These are phyloP conservation scores for Calonectria pseudoturangicola DNA, from an alignment of 2,329 filamentous ascomycete genomes.

Conservation along the genomic window DNA sequence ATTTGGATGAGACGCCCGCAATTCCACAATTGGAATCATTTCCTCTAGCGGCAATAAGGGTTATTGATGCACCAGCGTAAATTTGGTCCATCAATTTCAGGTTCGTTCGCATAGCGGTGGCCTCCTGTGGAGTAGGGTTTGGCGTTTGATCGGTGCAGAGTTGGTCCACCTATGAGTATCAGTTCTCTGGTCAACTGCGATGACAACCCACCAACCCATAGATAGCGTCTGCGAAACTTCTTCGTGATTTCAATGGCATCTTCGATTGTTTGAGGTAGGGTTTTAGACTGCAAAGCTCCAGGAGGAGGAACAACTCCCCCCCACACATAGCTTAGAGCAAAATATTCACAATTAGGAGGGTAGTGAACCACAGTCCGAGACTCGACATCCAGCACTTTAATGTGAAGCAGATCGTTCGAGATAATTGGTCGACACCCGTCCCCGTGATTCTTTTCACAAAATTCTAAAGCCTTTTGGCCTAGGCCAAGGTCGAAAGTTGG, in stretches of 20 bases:
- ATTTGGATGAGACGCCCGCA: neutral
- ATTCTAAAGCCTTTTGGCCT: neutral
- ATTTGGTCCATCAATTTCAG: slow-evolving; percentile 33
- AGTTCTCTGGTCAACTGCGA: neutral
- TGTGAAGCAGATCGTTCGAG: neutral
- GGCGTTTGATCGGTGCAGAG: slow-evolving; percentile 32
- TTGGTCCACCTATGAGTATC: slow-evolving; percentile 15
- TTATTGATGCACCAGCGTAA: slow-evolving; percentile 21
- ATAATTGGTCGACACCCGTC: neutral
- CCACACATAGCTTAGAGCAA: slow-evolving; percentile 42
- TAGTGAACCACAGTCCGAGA: neutral
- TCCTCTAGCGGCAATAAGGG: slow-evolving; percentile 1
- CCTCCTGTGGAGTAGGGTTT: slow-evolving; percentile 16
- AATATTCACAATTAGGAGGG: slow-evolving; percentile 22
- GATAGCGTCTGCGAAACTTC: slow-evolving; percentile 21
- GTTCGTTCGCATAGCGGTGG: neutral
- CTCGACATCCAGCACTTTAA: slow-evolving; percentile 18
- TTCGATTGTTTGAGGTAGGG: slow-evolving; percentile 31
- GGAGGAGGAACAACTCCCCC: slow-evolving; percentile 22
- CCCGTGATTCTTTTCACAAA: slow-evolving; percentile 1
- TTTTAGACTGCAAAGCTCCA: neutral
- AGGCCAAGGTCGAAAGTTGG: neutral
- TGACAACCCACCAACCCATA: slow-evolving; percentile 17
- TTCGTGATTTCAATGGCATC: slow-evolving; percentile 29
- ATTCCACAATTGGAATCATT: neutral